A percentile compares a stretch with the other conserved stretches of the same genome.
These are phyloP conservation scores for Tetracentron sinense DNA, from an alignment of 164 flowering plant genomes.

Conservation along the genomic window DNA sequence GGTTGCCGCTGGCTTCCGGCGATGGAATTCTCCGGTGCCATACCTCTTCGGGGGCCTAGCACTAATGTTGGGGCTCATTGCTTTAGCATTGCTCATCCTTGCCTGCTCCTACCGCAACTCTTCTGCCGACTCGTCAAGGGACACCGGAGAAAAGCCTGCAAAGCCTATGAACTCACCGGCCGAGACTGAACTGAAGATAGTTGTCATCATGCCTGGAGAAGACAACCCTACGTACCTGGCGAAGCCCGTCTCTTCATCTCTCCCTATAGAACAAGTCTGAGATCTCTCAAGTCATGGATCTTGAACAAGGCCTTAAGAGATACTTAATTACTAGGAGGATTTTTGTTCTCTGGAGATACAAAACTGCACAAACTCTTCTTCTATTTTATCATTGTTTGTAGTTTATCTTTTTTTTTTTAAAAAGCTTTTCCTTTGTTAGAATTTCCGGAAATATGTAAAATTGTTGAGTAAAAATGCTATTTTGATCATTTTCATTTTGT, in stretches of 20 bases:
- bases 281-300: not conserved
- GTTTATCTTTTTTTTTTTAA: no score
- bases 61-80: conserved; percentile 35
- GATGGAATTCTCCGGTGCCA: conserved; percentile 40
- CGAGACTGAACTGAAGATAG: not conserved
- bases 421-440: no score
- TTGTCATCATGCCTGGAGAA: conserved; percentile 7
- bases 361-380: no score
- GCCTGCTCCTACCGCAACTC: conserved; percentile 37
- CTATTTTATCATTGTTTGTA: no score
- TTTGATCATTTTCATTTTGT: no score
- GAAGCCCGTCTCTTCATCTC: not conserved
- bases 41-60: conserved; percentile 45
- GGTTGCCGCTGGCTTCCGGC: conserved; percentile 14
- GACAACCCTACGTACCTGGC: conserved; percentile 2
- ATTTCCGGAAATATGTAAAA: no score
- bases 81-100: conserved; percentile 35
- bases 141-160: conserved; percentile 7
- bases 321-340: no score
- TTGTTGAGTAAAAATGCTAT: no score
- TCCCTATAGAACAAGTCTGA: not conserved
- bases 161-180: conserved; percentile 4
- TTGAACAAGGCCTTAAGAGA: not conserved
- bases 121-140: not conserved
- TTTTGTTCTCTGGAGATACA: no score